Conservation (phyloP, 768 basidiomycete species). For the Tulasnella sp. region DNA sequence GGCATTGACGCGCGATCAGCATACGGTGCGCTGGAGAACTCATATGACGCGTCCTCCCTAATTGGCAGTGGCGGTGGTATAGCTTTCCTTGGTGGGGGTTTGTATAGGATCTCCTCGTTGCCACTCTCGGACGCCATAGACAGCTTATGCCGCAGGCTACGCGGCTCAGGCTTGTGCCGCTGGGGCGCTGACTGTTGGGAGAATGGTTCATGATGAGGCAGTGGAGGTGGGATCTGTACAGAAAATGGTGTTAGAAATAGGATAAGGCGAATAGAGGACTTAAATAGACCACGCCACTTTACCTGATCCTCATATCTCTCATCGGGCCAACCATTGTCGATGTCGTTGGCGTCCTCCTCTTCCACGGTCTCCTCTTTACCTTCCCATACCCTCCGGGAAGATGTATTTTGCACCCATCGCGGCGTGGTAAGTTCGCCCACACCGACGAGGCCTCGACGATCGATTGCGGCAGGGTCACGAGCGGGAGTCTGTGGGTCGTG, state of each 20-base stretch:
- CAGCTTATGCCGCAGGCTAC: slow-evolving; percentile 27
- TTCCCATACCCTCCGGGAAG: slow-evolving; percentile 12
- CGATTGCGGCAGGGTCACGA: slow-evolving; percentile 67
- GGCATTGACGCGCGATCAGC: background rate
- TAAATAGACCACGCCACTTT: background rate
- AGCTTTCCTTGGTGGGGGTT: slow-evolving; percentile 16
- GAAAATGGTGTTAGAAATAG: background rate
- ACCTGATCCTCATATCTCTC: background rate
- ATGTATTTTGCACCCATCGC: slow-evolving; percentile 47
- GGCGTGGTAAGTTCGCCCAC: slow-evolving; percentile 97
- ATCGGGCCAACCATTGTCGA: too few species aligned
- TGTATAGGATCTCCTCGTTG: slow-evolving; percentile 78
- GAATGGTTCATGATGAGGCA: background rate
- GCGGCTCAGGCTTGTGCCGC: background rate
- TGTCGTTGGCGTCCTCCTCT: slow-evolving; percentile 22
- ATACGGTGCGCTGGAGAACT: background rate
- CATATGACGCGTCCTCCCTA: background rate
- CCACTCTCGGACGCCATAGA: slow-evolving; percentile 78
- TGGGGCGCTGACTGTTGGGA: background rate
- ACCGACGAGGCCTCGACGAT: slow-evolving; percentile 80
- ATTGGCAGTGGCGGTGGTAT: slow-evolving; percentile 7
- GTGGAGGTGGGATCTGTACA: background rate
- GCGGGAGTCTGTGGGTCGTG: slow-evolving; percentile 43
- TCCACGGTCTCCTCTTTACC: slow-evolving; percentile 23
- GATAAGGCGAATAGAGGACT: background rate